Conservation (phyloP, 129 eudicot species). For the Helianthus annuus region HanXRQr2.0-SUNRISE NC_035448.2:31125857-31126356, state of each 20-base stretch:
- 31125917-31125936: background rate
- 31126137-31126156: background rate
- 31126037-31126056: constrained; percentile 95
- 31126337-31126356: background rate
- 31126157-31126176: background rate
- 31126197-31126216: background rate
- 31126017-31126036: constrained; percentile 99
- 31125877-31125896: background rate
- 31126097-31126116: background rate
- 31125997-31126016: constrained; percentile 84
- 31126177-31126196: background rate
- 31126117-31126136: constrained; percentile 1
- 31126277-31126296: background rate
- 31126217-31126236: no score
- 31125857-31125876: background rate
- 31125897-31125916: background rate
- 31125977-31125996: constrained; percentile 95
- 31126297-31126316: no score
- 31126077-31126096: constrained; percentile 13
- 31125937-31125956: constrained; percentile 62
- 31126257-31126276: no score
- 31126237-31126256: background rate
- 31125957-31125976: constrained; percentile 82
- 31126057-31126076: constrained; percentile 87
- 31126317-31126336: background rate